Conservation (phyloP, 2,329 filamentous ascomycete genomes). For the Trematosphaeria pertusa region DNA sequence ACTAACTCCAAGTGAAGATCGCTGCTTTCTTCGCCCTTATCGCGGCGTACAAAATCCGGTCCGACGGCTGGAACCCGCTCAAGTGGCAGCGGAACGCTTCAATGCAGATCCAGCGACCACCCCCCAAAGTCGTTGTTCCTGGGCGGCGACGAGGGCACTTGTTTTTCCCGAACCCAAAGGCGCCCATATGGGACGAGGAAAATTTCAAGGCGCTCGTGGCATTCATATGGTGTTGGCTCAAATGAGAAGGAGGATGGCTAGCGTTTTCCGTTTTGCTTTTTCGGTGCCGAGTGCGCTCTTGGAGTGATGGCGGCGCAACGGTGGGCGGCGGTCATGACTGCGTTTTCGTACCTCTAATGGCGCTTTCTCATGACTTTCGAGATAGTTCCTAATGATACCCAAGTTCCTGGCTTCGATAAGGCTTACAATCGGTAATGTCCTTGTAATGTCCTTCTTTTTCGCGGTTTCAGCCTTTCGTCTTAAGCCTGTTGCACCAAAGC, state of each 20-base stretch:
- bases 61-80: slow-evolving; percentile 35
- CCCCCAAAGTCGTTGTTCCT: slow-evolving; percentile 34
- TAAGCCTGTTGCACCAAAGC: not conserved
- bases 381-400: no score
- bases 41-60: slow-evolving; percentile 33
- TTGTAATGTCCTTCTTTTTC: not conserved
- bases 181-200: slow-evolving; percentile 29
- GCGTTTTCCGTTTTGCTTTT: not conserved
- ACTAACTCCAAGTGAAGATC: slow-evolving; percentile 18
- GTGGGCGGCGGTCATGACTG: no score
- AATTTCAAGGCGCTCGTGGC: slow-evolving; percentile 29
- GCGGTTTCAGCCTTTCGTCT: not conserved
- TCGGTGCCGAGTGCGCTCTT: no score
- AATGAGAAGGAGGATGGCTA: slow-evolving; percentile 19
- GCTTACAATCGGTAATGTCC: not conserved
- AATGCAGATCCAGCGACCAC: slow-evolving; percentile 37
- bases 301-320: no score
- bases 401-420: no score
- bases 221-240: slow-evolving; percentile 37
- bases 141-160: slow-evolving; percentile 30
- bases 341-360: no score
- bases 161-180: slow-evolving; percentile 33
- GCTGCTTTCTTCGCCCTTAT: slow-evolving; percentile 30
- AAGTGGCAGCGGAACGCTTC: slow-evolving; percentile 34
- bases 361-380: no score